A percentile compares a stretch with the other conserved stretches of the same genome.
Evolutionary conservation across 2,329 filamentous ascomycete genomes (phyloP).

Genomic region (Plectosphaerella plurivora): DNA sequence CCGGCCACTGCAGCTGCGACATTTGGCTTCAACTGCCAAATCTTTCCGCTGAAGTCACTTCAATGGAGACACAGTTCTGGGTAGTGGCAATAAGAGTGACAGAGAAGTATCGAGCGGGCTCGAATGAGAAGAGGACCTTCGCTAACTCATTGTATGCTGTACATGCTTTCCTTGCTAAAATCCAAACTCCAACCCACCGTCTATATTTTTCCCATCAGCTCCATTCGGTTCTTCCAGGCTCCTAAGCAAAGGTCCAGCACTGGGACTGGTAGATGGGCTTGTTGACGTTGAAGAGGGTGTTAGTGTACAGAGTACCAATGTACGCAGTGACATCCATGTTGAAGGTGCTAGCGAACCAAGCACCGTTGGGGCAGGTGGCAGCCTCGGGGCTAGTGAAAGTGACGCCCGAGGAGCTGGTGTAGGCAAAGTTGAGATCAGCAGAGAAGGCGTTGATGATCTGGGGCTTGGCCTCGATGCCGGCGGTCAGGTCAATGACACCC

Average conservation of each 20-base stretch:
- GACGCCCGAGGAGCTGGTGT: slow-evolving; percentile 6
- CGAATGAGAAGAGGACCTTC: no score
- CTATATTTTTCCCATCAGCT: no score
- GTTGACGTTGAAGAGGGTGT: slow-evolving; percentile 8
- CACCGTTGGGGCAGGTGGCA: slow-evolving; percentile 9
- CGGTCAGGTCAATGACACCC: slow-evolving; percentile 20
- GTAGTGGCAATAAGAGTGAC: no score
- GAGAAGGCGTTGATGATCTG: slow-evolving; percentile 28
- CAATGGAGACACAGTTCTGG: no score
- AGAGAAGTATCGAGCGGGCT: no score
- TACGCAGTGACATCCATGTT: slow-evolving; percentile 8
- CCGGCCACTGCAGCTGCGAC: no score
- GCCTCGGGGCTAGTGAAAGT: slow-evolving; percentile 2
- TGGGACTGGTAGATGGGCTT: slow-evolving; percentile 10
- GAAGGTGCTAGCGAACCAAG: slow-evolving; percentile 13
- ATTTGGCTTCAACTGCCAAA: no score
- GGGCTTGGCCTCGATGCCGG: slow-evolving; percentile 27
- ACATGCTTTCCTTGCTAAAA: no score
- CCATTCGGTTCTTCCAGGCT: no score
- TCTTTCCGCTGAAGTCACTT: no score
- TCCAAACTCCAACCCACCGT: no score
- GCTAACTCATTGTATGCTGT: no score
- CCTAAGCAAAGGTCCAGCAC: slow-evolving; percentile 10
- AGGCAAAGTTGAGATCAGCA: slow-evolving; percentile 5
- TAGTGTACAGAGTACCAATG: slow-evolving; percentile 9